Conservation (phyloP, 345 rosid genomes). For the Angophora floribunda region DNA sequence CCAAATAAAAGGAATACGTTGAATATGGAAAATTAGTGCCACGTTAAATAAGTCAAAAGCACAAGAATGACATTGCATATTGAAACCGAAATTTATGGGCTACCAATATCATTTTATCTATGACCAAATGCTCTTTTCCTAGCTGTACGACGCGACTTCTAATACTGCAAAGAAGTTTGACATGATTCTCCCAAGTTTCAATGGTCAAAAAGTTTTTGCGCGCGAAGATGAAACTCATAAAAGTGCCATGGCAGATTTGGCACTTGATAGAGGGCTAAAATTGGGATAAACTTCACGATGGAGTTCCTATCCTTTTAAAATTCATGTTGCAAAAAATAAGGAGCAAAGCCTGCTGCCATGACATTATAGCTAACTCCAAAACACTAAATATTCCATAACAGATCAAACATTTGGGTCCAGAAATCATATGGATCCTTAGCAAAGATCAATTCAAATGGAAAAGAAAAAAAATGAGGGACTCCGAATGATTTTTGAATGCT, state of each 20-base stretch:
- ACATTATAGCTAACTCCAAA: background rate
- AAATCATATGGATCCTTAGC: background rate
- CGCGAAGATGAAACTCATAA: background rate
- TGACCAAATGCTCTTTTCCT: background rate
- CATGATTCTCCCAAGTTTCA: background rate
- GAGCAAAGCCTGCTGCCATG: background rate
- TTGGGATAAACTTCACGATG: background rate
- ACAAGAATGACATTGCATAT: background rate
- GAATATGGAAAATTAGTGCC: fast-evolving
- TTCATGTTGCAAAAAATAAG: background rate
- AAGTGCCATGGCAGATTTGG: background rate
- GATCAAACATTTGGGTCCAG: background rate
- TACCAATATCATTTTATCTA: background rate
- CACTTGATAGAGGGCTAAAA: background rate
- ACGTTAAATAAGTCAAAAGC: background rate
- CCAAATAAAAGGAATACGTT: background rate
- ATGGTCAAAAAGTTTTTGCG: background rate
- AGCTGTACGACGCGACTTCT: background rate
- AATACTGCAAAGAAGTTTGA: background rate
- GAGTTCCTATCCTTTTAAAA: background rate
- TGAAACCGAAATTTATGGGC: background rate
- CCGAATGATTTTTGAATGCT: too few relatives aligned
- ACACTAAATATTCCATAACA: background rate
- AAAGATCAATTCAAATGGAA: background rate
- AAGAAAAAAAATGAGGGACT: background rate